Conservation (phyloP, 768 basidiomycete species). For the Neoboletus magnificus region DNA sequence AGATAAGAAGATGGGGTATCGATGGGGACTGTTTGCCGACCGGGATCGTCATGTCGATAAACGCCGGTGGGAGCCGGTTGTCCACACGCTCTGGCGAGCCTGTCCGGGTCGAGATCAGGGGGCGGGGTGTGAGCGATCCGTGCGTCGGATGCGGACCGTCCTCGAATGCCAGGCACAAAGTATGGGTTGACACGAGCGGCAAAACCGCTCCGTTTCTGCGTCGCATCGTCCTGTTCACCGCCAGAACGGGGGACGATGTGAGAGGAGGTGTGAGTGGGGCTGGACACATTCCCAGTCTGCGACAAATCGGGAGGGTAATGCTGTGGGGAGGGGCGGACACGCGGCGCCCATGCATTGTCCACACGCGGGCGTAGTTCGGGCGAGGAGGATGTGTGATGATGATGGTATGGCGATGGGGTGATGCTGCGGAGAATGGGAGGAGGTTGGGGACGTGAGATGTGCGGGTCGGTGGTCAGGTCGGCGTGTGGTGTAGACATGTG, state of each 20-base stretch:
- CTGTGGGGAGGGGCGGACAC: constrained; percentile 13
- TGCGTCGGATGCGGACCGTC: constrained; percentile 22
- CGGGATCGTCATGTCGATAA: constrained; percentile 10
- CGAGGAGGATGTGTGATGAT: constrained; percentile 25
- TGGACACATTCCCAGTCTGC: background rate
- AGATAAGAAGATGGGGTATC: background rate
- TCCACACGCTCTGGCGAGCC: constrained; percentile 30
- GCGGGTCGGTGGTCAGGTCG: constrained; percentile 1
- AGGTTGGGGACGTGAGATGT: background rate
- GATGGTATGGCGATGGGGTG: constrained; percentile 7
- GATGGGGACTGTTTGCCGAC: background rate
- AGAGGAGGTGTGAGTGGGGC: constrained; percentile 7
- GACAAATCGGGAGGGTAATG: constrained; percentile 8
- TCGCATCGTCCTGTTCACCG: constrained; percentile 7
- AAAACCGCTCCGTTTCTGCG: constrained; percentile 15
- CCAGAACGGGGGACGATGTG: constrained; percentile 10
- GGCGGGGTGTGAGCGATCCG: constrained; percentile 20
- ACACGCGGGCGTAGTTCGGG: constrained; percentile 20
- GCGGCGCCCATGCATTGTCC: constrained; percentile 25
- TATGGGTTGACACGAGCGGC: constrained; percentile 10
- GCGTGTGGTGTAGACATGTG: background rate
- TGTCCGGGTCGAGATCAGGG: constrained; percentile 28
- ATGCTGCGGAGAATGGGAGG: constrained; percentile 9
- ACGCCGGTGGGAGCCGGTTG: constrained; percentile 6
- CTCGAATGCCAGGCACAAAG: constrained; percentile 12